Conservation (phyloP, 805 yeast genomes). For the Ogataea nonfermentans region DNA sequence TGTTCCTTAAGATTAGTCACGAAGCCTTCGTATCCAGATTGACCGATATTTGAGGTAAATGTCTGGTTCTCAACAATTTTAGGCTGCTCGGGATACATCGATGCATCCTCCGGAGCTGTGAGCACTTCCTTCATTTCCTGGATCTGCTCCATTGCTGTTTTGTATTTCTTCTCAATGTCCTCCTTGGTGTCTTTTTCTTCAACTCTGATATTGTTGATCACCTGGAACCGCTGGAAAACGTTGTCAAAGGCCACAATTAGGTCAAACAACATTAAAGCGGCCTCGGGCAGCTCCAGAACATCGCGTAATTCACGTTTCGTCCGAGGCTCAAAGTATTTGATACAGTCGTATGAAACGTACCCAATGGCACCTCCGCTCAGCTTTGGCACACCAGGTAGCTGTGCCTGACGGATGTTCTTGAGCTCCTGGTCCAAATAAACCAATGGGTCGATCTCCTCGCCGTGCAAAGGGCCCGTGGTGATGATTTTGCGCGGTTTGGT, state of each 20-base stretch:
- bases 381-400: conserved; percentile 77
- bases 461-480: conserved; percentile 71
- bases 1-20: conserved; percentile 75
- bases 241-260: conserved; percentile 89
- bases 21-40: conserved; percentile 86
- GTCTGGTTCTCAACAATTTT: conserved; percentile 65
- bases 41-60: conserved; percentile 87
- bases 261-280: conserved; percentile 88
- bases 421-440: conserved; percentile 71
- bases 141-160: conserved; percentile 57
- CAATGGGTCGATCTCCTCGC: conserved; percentile 77
- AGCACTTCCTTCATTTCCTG: conserved; percentile 51
- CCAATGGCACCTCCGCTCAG: conserved; percentile 97
- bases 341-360: conserved; percentile 93
- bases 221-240: conserved; percentile 89
- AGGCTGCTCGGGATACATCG: conserved; percentile 71
- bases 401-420: conserved; percentile 60
- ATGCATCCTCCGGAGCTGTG: conserved; percentile 40
- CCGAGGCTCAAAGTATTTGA: conserved; percentile 93
- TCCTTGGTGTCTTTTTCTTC: conserved; percentile 31
- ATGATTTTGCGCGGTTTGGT: conserved; percentile 78
- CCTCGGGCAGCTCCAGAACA: conserved; percentile 83
- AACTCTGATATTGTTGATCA: conserved; percentile 74
- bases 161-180: conserved; percentile 45
- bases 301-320: conserved; percentile 76